phyloP scores from a whole-genome alignment of 2,329 filamentous ascomycete genomes.

The Fusarium brevicatenulatum region DNA sequence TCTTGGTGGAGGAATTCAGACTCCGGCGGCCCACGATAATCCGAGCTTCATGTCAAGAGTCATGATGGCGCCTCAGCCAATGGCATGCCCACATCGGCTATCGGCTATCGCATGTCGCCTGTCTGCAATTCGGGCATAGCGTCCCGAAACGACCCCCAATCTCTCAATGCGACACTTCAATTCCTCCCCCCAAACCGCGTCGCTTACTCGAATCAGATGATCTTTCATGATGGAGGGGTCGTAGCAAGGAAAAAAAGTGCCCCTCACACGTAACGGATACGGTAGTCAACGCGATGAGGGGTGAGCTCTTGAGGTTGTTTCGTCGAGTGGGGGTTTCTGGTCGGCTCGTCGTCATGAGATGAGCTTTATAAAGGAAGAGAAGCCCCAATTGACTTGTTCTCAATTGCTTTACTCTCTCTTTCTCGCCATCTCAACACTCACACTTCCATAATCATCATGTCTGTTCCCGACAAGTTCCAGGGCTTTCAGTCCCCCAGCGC shows the following conservation, averaged over 20 bases:
- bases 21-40: constrained; percentile 39
- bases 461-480: constrained; percentile 68
- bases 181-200: constrained; percentile 26
- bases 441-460: constrained; percentile 50
- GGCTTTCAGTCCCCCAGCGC: constrained; percentile 68
- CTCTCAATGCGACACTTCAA: background rate
- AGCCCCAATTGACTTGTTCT: constrained; percentile 9
- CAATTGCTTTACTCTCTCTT: constrained; percentile 4
- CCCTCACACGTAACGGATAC: constrained; percentile 31
- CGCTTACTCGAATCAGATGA: constrained; percentile 9
- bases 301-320: constrained; percentile 13
- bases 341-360: constrained; percentile 7
- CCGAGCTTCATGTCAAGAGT: constrained; percentile 33
- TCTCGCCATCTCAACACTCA: background rate
- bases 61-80: constrained; percentile 28
- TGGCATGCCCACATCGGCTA: constrained; percentile 10
- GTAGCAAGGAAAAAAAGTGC: background rate
- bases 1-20: constrained; percentile 42
- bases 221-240: constrained; percentile 23
- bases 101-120: constrained; percentile 26
- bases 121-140: constrained; percentile 18
- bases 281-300: constrained; percentile 19
- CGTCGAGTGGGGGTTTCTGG: constrained; percentile 28
- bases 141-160: constrained; percentile 39
- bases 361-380: constrained; percentile 28